Evolutionary conservation across 164 flowering plant species (phyloP).

Genomic region (Warburgia ugandensis): DNA sequence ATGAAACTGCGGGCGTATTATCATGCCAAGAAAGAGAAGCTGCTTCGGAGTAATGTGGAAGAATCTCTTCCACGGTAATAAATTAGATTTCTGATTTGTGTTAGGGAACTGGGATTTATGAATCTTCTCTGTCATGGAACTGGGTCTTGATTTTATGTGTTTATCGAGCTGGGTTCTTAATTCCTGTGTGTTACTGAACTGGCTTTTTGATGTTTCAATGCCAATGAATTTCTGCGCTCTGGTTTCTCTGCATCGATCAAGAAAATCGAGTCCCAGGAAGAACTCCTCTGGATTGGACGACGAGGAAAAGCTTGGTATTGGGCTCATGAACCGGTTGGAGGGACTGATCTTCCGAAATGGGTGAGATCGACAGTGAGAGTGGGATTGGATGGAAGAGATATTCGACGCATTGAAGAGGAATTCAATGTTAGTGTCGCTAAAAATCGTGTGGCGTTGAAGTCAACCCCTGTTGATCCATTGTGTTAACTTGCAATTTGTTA

Average conservation of each 20-base stretch:
- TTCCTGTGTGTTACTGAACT: too few species aligned
- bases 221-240: not conserved
- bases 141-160: too few species aligned
- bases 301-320: conserved; percentile 71
- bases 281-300: conserved; percentile 94
- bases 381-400: conserved; percentile 95
- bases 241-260: conserved; percentile 12
- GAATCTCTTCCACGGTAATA: conserved; percentile 82
- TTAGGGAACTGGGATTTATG: too few species aligned
- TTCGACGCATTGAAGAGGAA: conserved; percentile 94
- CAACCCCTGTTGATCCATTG: too few species aligned
- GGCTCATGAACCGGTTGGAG: conserved; percentile 28
- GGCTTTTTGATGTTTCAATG: too few species aligned
- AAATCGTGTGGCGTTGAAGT: too few species aligned
- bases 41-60: conserved; percentile 87
- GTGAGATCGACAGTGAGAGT: conserved; percentile 84
- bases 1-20: conserved; percentile 77
- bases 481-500: too few species aligned
- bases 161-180: too few species aligned
- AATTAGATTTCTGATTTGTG: too few species aligned
- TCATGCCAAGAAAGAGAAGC: conserved; percentile 94
- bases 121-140: too few species aligned
- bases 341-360: conserved; percentile 79
- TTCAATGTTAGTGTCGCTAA: too few species aligned
- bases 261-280: conserved; percentile 89